These are phyloP conservation scores for Saccharomyces paradoxus DNA, from an alignment of 805 yeast genomes.

Conservation along the genomic window DNA sequence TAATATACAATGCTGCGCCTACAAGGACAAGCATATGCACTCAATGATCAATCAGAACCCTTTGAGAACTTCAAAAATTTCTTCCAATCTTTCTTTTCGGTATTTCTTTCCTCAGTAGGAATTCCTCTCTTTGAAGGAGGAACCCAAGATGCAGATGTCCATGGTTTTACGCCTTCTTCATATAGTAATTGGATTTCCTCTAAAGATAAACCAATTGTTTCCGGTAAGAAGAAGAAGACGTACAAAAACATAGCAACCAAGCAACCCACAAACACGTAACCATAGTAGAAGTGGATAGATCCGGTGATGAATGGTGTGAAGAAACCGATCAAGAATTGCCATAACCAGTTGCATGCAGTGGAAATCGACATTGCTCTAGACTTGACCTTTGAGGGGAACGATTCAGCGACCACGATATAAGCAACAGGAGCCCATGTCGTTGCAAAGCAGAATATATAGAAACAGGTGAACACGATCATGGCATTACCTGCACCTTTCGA, in stretches of 20 bases:
- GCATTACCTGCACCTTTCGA: conserved; percentile 55
- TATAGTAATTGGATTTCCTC: conserved; percentile 58
- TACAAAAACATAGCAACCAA: conserved; percentile 45
- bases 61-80: conserved; percentile 6
- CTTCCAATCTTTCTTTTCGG: conserved; percentile 8
- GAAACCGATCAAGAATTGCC: conserved; percentile 61
- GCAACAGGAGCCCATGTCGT: conserved; percentile 71
- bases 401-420: conserved; percentile 57
- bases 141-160: conserved; percentile 42
- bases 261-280: conserved; percentile 50
- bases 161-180: conserved; percentile 33
- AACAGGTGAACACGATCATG: conserved; percentile 64
- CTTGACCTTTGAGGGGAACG: conserved; percentile 65
- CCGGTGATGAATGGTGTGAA: conserved; percentile 60
- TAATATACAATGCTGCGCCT: not conserved
- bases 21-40: not conserved
- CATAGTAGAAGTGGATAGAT: conserved; percentile 56
- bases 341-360: conserved; percentile 54
- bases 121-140: conserved; percentile 34
- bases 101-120: conserved; percentile 7
- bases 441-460: conserved; percentile 65
- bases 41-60: not conserved
- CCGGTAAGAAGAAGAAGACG: conserved; percentile 59
- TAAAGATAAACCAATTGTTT: conserved; percentile 67
- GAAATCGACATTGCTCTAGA: conserved; percentile 50